Evolutionary conservation across 129 eudicot genomes (phyloP), one percentile per base, ranked within the genome.

Genomic region (Sambucus nigra): DNA sequence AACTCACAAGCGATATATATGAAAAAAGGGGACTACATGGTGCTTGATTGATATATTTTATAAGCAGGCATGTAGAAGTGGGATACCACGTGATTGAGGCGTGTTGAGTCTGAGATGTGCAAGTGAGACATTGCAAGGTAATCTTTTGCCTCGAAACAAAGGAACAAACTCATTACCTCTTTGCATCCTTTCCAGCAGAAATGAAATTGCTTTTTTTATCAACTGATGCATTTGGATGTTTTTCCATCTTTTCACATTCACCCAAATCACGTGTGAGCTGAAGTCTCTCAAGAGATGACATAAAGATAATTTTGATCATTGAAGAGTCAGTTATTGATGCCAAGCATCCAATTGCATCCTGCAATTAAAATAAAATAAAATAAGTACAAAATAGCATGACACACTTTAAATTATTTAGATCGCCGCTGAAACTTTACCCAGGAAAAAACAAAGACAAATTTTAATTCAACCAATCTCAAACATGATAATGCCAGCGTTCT

Each of bases 321-420:
- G 75, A 73, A 55, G 96, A 64, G 54, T 92, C 94, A n/a, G 85
- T 57, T 33, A 91, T 68, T 13, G 78, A 73, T 49, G 77, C 77
- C 77, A 91, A 57, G 78, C 94, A 82, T 33, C 59, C 57, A 60
- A 91, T 76, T 47, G 95, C 79, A 57, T 76, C 86, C 99, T 91
- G 80, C 25, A 47, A 59, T 58, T 20, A 17, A 71, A 11, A 56
- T 31, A 13, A 24, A 61, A 51, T 32, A 15, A 24, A 44, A 12
- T 23, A 23, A 51, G 42, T 28, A 63, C 15, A 17, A 10, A 51
- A 5, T 6, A n/a, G 22, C 17, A 2, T 19, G 18, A 42, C 7
- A 42, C 6, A 11, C 16, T 42, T 5, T 14, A 17, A 42, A 11
- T 42, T 11, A 42, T n/a, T n/a, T 5, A 14, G 17, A 42, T 16